Evolutionary conservation across 2,329 filamentous ascomycete species (phyloP).

Genomic region (Diatrype stigma): DNA sequence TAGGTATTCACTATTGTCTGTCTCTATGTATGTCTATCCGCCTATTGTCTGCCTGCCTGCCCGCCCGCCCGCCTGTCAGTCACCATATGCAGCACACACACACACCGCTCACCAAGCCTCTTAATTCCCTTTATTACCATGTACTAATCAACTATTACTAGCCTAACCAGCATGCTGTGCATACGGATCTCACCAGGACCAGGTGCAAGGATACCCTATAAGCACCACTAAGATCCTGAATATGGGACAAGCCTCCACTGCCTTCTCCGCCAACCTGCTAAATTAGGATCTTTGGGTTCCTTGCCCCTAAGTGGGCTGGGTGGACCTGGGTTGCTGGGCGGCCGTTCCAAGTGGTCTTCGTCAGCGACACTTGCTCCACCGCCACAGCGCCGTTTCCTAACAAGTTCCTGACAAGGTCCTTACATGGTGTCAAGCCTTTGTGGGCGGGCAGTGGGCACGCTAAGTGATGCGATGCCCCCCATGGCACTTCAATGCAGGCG

Average conservation of each 20-base stretch:
- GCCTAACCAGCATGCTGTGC: background rate
- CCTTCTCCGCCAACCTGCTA: background rate
- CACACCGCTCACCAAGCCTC: background rate
- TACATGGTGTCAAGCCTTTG: constrained; percentile 3
- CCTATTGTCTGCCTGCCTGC: too few species aligned
- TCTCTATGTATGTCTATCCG: too few species aligned
- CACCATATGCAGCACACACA: too few species aligned
- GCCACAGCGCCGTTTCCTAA: constrained; percentile 5
- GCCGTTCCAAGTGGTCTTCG: constrained; percentile 5
- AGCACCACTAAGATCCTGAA: too few species aligned
- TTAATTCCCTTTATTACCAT: too few species aligned
- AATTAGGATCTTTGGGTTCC: background rate
- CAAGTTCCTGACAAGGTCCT: constrained; percentile 10
- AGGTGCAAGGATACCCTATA: background rate
- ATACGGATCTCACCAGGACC: background rate
- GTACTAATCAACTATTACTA: too few species aligned
- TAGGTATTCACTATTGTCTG: background rate
- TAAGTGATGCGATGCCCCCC: constrained; percentile 12
- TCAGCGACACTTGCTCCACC: constrained; percentile 15
- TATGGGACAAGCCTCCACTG: background rate
- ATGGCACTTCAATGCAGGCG: constrained; percentile 18
- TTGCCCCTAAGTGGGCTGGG: background rate
- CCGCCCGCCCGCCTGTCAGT: too few species aligned
- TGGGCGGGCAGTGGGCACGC: constrained; percentile 11
- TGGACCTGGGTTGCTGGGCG: background rate